Evolutionary conservation across 1,284 basidiomycete species (phyloP).

Genomic region (Coniophora puteana): DNA sequence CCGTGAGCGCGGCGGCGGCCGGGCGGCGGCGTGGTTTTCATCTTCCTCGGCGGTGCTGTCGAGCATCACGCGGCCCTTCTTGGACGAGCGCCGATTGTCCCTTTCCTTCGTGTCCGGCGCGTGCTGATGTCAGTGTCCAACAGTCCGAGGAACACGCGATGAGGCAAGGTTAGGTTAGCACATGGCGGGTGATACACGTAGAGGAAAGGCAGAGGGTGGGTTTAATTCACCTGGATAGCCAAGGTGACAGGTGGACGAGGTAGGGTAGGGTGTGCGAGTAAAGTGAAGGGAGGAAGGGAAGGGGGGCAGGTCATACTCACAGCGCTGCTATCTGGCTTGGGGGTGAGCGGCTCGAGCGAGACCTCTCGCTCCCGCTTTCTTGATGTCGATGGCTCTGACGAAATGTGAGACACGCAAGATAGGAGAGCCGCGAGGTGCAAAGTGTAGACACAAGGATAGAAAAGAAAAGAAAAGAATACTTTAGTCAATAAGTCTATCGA

Average conservation of each 20-base stretch:
- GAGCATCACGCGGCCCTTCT: constrained; percentile 67
- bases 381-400: constrained; percentile 34
- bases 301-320: constrained; percentile 25
- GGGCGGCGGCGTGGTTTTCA: constrained; percentile 34
- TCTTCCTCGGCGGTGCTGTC: constrained; percentile 62
- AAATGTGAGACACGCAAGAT: no score
- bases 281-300: constrained; percentile 15
- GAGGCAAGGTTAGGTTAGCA: no score
- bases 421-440: constrained; percentile 13
- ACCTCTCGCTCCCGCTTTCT: constrained; percentile 71
- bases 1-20: constrained; percentile 10
- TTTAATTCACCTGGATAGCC: no score
- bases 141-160: no score
- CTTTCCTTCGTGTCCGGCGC: constrained; percentile 44
- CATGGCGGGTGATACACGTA: not conserved
- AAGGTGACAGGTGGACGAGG: no score
- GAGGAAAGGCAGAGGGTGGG: not conserved
- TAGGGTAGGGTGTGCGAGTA: constrained; percentile 8
- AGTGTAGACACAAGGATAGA: constrained; percentile 11
- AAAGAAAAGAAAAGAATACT: not conserved
- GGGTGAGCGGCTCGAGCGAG: constrained; percentile 63
- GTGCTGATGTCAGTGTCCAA: constrained; percentile 44
- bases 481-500: no score
- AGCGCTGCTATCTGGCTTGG: constrained; percentile 37
- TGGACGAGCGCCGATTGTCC: no score